Percentiles rank a stretch among this genome's conserved stretches.
These are phyloP conservation scores for Sechiopsis laciniata DNA, from an alignment of 306 rosid genomes.

Conservation along the genomic window DNA sequence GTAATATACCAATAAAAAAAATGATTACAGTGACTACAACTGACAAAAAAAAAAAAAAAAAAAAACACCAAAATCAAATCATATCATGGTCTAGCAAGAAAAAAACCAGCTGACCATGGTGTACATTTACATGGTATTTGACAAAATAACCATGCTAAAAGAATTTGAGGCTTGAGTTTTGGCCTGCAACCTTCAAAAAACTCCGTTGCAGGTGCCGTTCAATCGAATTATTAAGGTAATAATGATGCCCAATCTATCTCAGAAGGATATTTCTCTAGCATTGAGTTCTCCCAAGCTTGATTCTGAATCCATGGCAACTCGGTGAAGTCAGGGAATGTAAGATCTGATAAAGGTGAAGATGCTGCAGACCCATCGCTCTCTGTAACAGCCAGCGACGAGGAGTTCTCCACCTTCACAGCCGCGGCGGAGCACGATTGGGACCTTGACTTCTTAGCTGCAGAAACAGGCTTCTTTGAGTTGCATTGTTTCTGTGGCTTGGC, in stretches of 20 bases:
- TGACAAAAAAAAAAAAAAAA: neutral
- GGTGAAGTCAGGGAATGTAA: conserved; percentile 46
- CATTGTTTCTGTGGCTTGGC: conserved; percentile 63
- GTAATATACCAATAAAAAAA: conserved; percentile 4
- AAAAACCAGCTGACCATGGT: conserved; percentile 56
- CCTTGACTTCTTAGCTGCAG: conserved; percentile 16
- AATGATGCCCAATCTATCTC: conserved; percentile 96
- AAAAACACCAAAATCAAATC: conserved; percentile 15
- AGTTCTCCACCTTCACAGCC: conserved; percentile 38
- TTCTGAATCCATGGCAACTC: conserved; percentile 67
- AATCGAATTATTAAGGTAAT: conserved; percentile 22
- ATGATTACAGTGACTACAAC: neutral
- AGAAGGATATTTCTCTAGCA: conserved; percentile 68
- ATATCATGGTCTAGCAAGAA: conserved; percentile 48
- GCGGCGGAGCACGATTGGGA: conserved; percentile 10
- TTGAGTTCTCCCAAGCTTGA: conserved; percentile 35
- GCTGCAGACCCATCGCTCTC: conserved; percentile 69
- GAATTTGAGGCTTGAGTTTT: conserved; percentile 1
- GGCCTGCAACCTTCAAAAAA: conserved; percentile 69
- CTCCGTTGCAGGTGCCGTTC: conserved; percentile 49
- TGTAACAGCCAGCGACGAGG: conserved; percentile 20
- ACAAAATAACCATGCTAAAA: conserved; percentile 30
- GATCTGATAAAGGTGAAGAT: conserved; percentile 76
- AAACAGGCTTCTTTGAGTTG: conserved; percentile 37
- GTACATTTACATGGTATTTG: conserved; percentile 40